These are phyloP conservation scores for Acanthamoeba lenticulata DNA, from an alignment of 208 protist species.

Conservation along the genomic window DNA sequence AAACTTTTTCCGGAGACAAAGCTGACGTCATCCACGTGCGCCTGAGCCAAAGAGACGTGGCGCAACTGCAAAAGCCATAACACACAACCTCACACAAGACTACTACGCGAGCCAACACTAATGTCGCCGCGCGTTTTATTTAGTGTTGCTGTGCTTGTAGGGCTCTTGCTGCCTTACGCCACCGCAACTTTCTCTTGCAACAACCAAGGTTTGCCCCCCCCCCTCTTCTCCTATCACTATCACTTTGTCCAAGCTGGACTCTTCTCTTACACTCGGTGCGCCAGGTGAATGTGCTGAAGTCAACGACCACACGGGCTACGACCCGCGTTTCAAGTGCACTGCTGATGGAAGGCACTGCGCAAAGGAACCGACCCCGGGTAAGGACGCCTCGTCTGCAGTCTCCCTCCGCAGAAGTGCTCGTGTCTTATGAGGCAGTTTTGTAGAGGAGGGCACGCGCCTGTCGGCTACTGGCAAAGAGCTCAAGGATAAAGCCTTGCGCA, in stretches of 20 bases:
- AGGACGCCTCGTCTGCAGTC: not conserved
- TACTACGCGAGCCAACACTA: not conserved
- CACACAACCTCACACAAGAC: not conserved
- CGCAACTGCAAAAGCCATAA: too few species aligned
- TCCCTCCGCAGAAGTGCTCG: too few species aligned
- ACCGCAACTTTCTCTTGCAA: not conserved
- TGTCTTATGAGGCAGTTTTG: not conserved
- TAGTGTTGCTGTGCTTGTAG: not conserved
- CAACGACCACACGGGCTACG: not conserved
- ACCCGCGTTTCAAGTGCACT: slow-evolving; percentile 38
- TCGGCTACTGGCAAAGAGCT: slow-evolving; percentile 40
- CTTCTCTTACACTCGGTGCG: not conserved
- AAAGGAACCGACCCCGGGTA: not conserved
- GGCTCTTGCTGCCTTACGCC: not conserved
- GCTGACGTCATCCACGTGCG: too few species aligned
- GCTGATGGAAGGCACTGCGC: not conserved
- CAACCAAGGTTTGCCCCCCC: not conserved
- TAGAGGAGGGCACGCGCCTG: slow-evolving; percentile 10
- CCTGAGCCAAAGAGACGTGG: too few species aligned
- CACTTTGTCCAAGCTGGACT: not conserved
- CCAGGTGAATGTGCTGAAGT: slow-evolving; percentile 6
- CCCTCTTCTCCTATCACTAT: not conserved
- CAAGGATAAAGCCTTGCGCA: slow-evolving; percentile 46
- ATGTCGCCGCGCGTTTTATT: not conserved
- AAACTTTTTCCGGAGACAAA: too few species aligned